A percentile compares a stretch with the other conserved stretches of the same genome.
Evolutionary conservation across 768 basidiomycete genomes (phyloP).

Genomic region (Lactifluus echinatus): DNA sequence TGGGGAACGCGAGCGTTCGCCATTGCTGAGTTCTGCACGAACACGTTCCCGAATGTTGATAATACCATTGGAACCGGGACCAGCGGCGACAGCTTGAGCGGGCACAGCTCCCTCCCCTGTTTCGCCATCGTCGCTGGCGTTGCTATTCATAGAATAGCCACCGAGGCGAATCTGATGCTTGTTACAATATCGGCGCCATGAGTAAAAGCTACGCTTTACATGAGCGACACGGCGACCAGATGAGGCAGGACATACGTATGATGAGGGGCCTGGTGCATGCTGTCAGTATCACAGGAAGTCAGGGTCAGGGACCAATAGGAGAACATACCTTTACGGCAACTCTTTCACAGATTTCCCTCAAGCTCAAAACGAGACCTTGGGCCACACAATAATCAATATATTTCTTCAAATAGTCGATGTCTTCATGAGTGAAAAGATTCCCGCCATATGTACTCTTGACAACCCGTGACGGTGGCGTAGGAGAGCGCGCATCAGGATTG

Average conservation of each 20-base stretch:
- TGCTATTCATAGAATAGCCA: slow-evolving; percentile 79
- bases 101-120: slow-evolving; percentile 31
- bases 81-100: slow-evolving; percentile 22
- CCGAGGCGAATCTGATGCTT: slow-evolving; percentile 88
- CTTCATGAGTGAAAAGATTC: slow-evolving; percentile 78
- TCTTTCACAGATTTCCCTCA: slow-evolving; percentile 82
- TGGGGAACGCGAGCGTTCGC: slow-evolving; percentile 57
- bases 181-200: slow-evolving; percentile 88
- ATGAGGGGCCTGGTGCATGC: slow-evolving; percentile 58
- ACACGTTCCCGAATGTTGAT: slow-evolving; percentile 37
- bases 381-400: slow-evolving; percentile 90
- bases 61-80: slow-evolving; percentile 35
- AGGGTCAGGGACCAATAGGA: background rate
- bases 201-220: slow-evolving; percentile 58
- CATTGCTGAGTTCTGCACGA: slow-evolving; percentile 28
- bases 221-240: slow-evolving; percentile 1
- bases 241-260: slow-evolving; percentile 54
- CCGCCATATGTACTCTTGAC: slow-evolving; percentile 88
- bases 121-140: slow-evolving; percentile 42
- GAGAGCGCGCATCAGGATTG: slow-evolving; percentile 64
- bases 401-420: slow-evolving; percentile 73
- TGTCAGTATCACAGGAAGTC: background rate
- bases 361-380: slow-evolving; percentile 69
- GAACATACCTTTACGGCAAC: slow-evolving; percentile 66
- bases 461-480: slow-evolving; percentile 73